phyloP scores from a whole-genome alignment of 768 basidiomycete genomes.

The Mycena haematopus region DNA sequence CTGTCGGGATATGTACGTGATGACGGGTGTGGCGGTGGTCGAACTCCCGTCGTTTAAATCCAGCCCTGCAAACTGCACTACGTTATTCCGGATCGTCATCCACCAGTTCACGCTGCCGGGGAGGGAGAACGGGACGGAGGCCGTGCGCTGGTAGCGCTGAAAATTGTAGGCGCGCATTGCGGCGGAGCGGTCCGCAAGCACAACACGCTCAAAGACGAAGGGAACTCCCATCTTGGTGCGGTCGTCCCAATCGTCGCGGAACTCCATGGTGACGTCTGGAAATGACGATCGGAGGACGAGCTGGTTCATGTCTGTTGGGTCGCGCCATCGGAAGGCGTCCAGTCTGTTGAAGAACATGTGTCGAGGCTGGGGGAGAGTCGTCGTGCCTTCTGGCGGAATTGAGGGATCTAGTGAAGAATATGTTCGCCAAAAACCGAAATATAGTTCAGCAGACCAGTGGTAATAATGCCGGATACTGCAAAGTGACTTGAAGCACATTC shows the following conservation, averaged over 20 bases:
- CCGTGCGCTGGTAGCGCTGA: slow-evolving; percentile 74
- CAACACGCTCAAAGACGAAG: slow-evolving; percentile 85
- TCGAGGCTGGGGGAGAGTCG: slow-evolving; percentile 73
- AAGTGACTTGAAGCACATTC: neutral
- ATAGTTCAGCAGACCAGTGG: slow-evolving; percentile 91
- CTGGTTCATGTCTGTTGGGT: slow-evolving; percentile 93
- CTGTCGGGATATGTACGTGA: slow-evolving; percentile 92
- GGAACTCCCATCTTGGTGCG: slow-evolving; percentile 71
- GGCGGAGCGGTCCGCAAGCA: slow-evolving; percentile 87
- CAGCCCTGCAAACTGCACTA: slow-evolving; percentile 74
- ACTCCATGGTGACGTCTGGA: slow-evolving; percentile 83
- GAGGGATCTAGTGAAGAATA: slow-evolving; percentile 81
- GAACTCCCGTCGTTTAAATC: slow-evolving; percentile 50
- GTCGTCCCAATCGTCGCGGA: slow-evolving; percentile 83
- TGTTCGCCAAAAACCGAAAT: slow-evolving; percentile 92
- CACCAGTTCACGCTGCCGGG: slow-evolving; percentile 87
- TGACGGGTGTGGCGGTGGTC: slow-evolving; percentile 68
- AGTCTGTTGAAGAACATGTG: slow-evolving; percentile 80
- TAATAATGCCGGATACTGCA: slow-evolving; percentile 88
- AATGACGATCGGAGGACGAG: slow-evolving; percentile 79
- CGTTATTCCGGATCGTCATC: slow-evolving; percentile 74
- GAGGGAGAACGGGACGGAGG: slow-evolving; percentile 75
- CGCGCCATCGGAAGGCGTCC: slow-evolving; percentile 83
- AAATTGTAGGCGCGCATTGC: slow-evolving; percentile 77
- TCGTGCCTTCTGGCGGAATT: slow-evolving; percentile 70